Conservation (phyloP, 768 basidiomycete genomes). For the Paxillus involutus region DNA sequence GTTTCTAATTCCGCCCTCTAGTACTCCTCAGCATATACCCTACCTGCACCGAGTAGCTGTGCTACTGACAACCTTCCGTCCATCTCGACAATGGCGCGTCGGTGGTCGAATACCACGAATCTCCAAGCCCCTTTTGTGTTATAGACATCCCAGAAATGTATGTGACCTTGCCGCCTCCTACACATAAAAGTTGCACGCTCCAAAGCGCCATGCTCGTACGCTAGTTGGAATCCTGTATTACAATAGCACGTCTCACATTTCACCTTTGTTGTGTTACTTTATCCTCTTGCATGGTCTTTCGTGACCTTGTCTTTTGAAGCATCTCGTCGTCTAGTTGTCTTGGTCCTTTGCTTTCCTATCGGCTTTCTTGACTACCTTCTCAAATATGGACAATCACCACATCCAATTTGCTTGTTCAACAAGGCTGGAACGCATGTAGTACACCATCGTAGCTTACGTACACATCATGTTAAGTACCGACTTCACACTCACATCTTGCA, state of each 20-base stretch:
- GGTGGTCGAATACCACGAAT: constrained; percentile 36
- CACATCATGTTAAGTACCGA: constrained; percentile 8
- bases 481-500: constrained; percentile 16
- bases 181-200: not conserved
- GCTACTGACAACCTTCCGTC: constrained; percentile 33
- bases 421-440: constrained; percentile 35
- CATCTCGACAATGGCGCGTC: constrained; percentile 36
- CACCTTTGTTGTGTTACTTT: constrained; percentile 6
- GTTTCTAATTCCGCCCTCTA: constrained; percentile 9
- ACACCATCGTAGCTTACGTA: constrained; percentile 29
- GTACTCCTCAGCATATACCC: constrained; percentile 24
- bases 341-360: constrained; percentile 25
- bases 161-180: not conserved
- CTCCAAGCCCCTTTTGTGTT: constrained; percentile 34
- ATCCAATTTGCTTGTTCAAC: constrained; percentile 22
- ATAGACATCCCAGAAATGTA: constrained; percentile 22
- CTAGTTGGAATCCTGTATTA: constrained; percentile 11
- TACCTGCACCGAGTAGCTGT: constrained; percentile 27
- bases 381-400: constrained; percentile 24
- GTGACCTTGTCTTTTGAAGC: not conserved
- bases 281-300: constrained; percentile 5
- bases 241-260: not conserved
- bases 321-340: constrained; percentile 14
- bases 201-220: not conserved
- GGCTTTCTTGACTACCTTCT: constrained; percentile 26